Evolutionary conservation across 345 rosid genomes (phyloP).

Genomic region (Eucalyptus cloeziana): DNA sequence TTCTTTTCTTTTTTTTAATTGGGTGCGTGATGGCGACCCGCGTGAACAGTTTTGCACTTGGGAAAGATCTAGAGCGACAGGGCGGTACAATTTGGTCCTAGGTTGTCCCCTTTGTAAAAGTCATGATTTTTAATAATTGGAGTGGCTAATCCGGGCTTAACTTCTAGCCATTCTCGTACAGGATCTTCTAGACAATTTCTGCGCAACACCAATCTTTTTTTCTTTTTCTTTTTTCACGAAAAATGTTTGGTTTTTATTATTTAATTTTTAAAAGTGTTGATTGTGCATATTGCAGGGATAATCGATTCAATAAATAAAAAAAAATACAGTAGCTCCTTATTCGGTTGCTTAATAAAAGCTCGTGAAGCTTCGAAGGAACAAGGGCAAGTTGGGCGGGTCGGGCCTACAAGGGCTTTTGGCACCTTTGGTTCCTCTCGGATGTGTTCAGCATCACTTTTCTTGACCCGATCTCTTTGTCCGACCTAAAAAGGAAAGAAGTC

Average conservation of each 20-base stretch:
- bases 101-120: not conserved
- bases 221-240: not conserved
- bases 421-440: not conserved
- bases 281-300: not conserved
- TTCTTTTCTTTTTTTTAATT: not conserved
- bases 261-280: not conserved
- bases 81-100: not conserved
- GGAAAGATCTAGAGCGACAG: not conserved
- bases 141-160: not conserved
- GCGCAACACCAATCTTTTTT: not conserved
- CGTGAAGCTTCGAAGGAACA: accelerated
- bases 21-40: not conserved
- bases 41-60: not conserved
- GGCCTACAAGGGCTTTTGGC: not conserved
- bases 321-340: not conserved
- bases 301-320: not conserved
- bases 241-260: not conserved
- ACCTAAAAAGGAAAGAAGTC: not conserved
- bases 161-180: not conserved
- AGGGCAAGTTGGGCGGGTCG: not conserved
- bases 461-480: not conserved
- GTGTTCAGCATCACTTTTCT: not conserved
- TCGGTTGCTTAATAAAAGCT: not conserved
- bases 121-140: not conserved
- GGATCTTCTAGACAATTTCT: not conserved